Percentiles rank a stretch among this genome's conserved stretches.
Evolutionary conservation across 192 early-diverging fungal species (phyloP).

Genomic region (Backusella luteola): DNA sequence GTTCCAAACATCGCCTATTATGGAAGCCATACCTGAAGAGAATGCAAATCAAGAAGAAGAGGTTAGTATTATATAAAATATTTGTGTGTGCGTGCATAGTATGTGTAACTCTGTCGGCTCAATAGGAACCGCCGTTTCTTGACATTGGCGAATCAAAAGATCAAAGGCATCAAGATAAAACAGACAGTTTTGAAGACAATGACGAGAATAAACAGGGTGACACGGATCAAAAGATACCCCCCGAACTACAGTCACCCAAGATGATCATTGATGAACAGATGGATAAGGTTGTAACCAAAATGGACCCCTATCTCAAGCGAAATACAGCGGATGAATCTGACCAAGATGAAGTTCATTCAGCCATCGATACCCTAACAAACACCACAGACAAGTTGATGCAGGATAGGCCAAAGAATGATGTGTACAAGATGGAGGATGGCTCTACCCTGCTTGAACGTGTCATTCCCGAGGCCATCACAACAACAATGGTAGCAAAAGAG

Average conservation of each 20-base stretch:
- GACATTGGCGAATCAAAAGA: constrained; percentile 36
- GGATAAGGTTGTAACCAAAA: constrained; percentile 36
- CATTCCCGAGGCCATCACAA: constrained; percentile 25
- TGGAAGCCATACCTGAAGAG: constrained; percentile 41
- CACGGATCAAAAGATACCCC: constrained; percentile 5
- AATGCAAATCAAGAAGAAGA: constrained; percentile 9
- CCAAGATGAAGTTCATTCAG: neutral
- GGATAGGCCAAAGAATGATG: constrained; percentile 7
- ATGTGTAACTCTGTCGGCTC: neutral
- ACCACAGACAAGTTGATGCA: neutral
- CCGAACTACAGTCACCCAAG: constrained; percentile 30
- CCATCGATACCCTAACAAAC: neutral
- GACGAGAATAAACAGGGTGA: constrained; percentile 18
- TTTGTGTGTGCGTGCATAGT: no score
- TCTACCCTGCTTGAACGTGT: constrained; percentile 30
- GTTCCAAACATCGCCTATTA: constrained; percentile 91
- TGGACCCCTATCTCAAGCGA: constrained; percentile 7
- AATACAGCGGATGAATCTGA: neutral
- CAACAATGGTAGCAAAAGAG: constrained; percentile 29
- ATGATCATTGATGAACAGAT: constrained; percentile 34
- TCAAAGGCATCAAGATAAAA: neutral
- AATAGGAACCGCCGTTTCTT: constrained; percentile 34
- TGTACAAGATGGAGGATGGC: constrained; percentile 25
- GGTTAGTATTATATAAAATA: neutral
- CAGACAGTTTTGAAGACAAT: constrained; percentile 18